phyloP scores from a whole-genome alignment of 164 flowering plant genomes.

The Magnolia changhungtana region DNA sequence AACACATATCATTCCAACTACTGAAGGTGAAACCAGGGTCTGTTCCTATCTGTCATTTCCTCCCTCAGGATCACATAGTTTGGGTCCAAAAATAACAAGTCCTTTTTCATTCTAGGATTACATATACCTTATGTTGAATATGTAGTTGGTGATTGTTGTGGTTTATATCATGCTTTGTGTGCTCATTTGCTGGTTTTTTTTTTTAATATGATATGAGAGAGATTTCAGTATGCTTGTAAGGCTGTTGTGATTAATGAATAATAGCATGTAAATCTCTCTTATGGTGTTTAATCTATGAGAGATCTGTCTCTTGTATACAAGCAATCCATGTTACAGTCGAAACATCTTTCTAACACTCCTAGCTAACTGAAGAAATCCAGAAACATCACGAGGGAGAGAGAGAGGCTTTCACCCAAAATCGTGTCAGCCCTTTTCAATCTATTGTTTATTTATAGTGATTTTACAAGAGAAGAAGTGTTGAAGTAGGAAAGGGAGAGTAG shows the following conservation, averaged over 20 bases:
- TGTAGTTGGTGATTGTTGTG: not conserved
- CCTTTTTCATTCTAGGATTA: not conserved
- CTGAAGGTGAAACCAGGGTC: conserved; percentile 37
- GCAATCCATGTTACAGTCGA: too few relatives aligned
- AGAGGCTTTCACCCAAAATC: too few relatives aligned
- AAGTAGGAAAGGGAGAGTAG: too few relatives aligned
- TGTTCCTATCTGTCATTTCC: conserved; percentile 39
- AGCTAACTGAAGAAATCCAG: too few relatives aligned
- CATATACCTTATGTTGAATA: not conserved
- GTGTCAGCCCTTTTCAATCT: too few relatives aligned
- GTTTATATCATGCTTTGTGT: too few relatives aligned
- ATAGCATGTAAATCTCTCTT: not conserved
- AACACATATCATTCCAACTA: conserved; percentile 34
- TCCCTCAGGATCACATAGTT: conserved; percentile 28
- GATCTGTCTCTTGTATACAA: too few relatives aligned
- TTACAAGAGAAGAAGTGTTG: too few relatives aligned
- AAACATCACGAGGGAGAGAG: too few relatives aligned
- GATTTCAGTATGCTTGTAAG: not conserved
- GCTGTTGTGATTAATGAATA: not conserved
- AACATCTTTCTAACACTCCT: too few relatives aligned
- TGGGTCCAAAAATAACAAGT: conserved; percentile 16
- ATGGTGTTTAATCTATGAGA: too few relatives aligned
- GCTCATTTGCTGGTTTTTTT: not conserved
- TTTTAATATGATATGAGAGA: not conserved
- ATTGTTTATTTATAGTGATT: too few relatives aligned